These are phyloP conservation scores for Trichoderma koningii DNA, from an alignment of 2,329 filamentous ascomycete species.

Conservation along the genomic window DNA sequence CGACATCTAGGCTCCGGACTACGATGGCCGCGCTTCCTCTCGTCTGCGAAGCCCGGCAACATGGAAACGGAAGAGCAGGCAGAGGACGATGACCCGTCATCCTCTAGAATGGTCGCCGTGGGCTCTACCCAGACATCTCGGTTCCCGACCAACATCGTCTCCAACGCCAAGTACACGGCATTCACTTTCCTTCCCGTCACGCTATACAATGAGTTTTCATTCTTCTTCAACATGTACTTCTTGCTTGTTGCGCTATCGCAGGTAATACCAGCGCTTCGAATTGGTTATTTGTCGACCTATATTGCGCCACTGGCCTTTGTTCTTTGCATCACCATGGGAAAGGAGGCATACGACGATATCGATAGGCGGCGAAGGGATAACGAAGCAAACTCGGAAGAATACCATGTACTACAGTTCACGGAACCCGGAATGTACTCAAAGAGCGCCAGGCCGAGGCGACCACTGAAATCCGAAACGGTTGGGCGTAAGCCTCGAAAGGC, in stretches of 20 bases:
- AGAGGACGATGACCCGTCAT: conserved; percentile 64
- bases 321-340: conserved; percentile 86
- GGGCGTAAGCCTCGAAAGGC: conserved; percentile 39
- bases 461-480: conserved; percentile 48
- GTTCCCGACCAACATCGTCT: conserved; percentile 88
- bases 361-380: conserved; percentile 80
- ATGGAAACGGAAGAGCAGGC: conserved; percentile 53
- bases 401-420: conserved; percentile 74
- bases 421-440: conserved; percentile 50
- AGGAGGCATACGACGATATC: conserved; percentile 95
- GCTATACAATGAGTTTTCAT: conserved; percentile 97
- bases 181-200: conserved; percentile 93
- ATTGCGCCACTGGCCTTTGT: conserved; percentile 92
- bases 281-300: conserved; percentile 94
- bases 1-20: conserved; percentile 50
- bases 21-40: conserved; percentile 69
- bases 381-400: conserved; percentile 91
- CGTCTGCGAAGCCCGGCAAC: conserved; percentile 41
- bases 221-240: conserved; percentile 99
- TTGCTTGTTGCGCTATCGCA: conserved; percentile 92
- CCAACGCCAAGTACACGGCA: conserved; percentile 96
- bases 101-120: conserved; percentile 74
- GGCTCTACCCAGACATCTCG: conserved; percentile 71
- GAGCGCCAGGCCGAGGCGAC: conserved; percentile 42
- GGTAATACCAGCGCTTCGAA: conserved; percentile 82